Conservation (phyloP, 2,329 filamentous ascomycete species). For the Alternaria dauci region DNA sequence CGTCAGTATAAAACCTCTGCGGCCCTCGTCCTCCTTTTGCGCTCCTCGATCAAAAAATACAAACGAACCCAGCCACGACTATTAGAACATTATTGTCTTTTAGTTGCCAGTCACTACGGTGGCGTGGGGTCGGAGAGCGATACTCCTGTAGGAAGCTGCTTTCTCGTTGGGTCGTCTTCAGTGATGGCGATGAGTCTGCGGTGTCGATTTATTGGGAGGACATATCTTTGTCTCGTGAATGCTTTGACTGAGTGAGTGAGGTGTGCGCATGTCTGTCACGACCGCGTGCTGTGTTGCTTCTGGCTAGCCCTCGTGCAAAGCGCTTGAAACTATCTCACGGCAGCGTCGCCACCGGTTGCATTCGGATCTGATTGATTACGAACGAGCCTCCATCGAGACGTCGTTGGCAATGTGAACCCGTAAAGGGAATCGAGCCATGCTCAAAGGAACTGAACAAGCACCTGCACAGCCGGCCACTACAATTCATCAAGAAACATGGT, state of each 20-base stretch:
- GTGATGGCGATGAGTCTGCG: conserved; percentile 73
- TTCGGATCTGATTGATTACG: not conserved
- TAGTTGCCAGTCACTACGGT: conserved; percentile 72
- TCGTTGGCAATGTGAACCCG: not conserved
- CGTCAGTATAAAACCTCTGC: conserved; percentile 33
- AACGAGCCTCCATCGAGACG: not conserved
- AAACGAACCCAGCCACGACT: conserved; percentile 75
- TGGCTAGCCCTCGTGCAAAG: not conserved
- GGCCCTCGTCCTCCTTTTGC: conserved; percentile 50
- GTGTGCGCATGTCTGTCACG: not conserved
- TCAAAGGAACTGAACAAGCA: not conserved
- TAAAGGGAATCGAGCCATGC: not conserved
- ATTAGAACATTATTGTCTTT: conserved; percentile 62
- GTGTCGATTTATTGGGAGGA: conserved; percentile 76
- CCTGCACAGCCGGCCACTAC: not conserved
- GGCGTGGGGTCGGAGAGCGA: conserved; percentile 70
- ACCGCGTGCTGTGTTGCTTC: not conserved
- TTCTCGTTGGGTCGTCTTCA: conserved; percentile 73
- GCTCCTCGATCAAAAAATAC: conserved; percentile 65
- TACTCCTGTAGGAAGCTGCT: conserved; percentile 71
- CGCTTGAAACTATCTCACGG: not conserved
- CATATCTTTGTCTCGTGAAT: conserved; percentile 52
- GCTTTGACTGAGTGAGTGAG: not conserved
- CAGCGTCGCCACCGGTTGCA: not conserved
- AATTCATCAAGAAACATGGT: not conserved